Conservation (phyloP, 805 yeast genomes). For the Yamadazyma nakazawae region DNA sequence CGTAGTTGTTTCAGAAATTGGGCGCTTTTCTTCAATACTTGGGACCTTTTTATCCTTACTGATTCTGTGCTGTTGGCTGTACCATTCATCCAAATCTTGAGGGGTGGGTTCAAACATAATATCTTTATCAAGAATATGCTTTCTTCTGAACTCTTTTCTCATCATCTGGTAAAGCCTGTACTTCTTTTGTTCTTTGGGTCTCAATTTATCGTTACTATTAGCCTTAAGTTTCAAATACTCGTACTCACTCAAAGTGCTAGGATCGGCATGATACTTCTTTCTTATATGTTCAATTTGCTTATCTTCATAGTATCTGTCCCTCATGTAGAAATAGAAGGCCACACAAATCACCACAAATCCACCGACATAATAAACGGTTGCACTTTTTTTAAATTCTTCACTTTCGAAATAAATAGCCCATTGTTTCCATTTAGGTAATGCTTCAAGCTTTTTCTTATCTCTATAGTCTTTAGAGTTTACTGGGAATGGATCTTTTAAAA, state of each 20-base stretch:
- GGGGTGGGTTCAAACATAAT: constrained; percentile 41
- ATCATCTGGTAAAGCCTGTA: constrained; percentile 57
- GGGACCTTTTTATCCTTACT: constrained; percentile 21
- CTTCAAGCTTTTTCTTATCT: constrained; percentile 24
- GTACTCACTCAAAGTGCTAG: constrained; percentile 52
- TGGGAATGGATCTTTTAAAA: constrained; percentile 33
- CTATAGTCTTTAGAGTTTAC: constrained; percentile 28
- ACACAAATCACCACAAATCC: constrained; percentile 54
- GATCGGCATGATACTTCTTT: constrained; percentile 35
- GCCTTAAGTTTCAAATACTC: constrained; percentile 62
- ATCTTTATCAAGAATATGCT: constrained; percentile 30
- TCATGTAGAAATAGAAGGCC: constrained; percentile 63
- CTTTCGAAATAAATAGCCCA: constrained; percentile 46
- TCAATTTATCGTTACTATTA: constrained; percentile 50
- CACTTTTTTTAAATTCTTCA: constrained; percentile 54
- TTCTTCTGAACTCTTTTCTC: constrained; percentile 43
- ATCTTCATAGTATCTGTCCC: constrained; percentile 63
- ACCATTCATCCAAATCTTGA: constrained; percentile 41
- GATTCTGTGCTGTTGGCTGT: constrained; percentile 29
- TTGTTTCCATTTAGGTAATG: constrained; percentile 34
- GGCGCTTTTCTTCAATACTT: constrained; percentile 12
- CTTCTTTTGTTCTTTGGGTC: constrained; percentile 63
- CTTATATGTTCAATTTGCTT: constrained; percentile 48
- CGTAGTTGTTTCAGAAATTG: background rate
- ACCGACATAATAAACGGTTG: constrained; percentile 63